Evolutionary conservation across 768 basidiomycete genomes (phyloP), one percentile per base, ranked within the genome.

Genomic region (Daedaleopsis sinensis): DNA sequence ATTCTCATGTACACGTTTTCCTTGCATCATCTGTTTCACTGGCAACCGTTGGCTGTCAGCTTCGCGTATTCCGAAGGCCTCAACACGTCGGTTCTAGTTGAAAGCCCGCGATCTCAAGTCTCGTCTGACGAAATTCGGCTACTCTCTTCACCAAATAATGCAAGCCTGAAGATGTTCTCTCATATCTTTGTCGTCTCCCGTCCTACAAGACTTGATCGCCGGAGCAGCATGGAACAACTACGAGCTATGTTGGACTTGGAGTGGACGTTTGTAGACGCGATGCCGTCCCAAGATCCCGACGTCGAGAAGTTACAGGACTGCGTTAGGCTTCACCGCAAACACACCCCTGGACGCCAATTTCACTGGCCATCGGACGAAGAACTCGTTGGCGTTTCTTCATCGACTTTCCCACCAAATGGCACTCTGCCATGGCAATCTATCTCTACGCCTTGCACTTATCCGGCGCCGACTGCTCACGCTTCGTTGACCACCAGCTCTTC

Each of bases 141-240:
- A 3, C 27, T 32, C 27, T 7, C 27, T 7, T 32, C 27, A 32
- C 27, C 27, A 32, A 32, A 32, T 9, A 37, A 42, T 24, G n/a
- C 52, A 23, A 32, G 70, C 18, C 73, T 84, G 7, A 78, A 77
- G 36, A 66, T 82, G 35, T 74, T 80, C 16, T 73, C 76, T 5
- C 66, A 75, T 10, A 77, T 84, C 54, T 86, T 82, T 63, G 83
- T 91, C 1, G 67, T 91, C 44, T 87, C 87, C 24, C 84, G 90
- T 32, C 80, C 83, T 10, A 73, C 69, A 27, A 81, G 90, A 35
- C 66, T 66, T 18, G 88, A 88, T 62, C 77, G 90, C 24, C 81
- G 83, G 15, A 62, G 69, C 19, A 76, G 84, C 50, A 90, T 90
- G 87, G 84, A 87, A 54, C 65, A 61, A 18, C 67, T 91, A 23